Evolutionary conservation across 2,329 filamentous ascomycete species (phyloP).

Genomic region (Monosporascus sp.): DNA sequence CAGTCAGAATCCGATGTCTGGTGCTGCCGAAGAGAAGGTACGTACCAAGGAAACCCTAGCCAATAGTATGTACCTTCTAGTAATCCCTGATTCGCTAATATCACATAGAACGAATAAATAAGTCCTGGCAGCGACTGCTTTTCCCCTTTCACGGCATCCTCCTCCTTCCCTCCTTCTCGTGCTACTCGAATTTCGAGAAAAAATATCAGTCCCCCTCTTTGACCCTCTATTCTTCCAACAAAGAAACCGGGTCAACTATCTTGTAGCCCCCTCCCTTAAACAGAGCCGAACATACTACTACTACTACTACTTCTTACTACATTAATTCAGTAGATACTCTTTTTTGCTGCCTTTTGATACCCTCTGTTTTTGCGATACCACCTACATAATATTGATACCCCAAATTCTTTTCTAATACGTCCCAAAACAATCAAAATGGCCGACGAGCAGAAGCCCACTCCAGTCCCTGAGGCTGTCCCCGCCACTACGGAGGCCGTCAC

Average conservation of each 20-base stretch:
- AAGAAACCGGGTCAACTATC: neutral
- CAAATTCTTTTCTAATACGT: slow-evolving; percentile 18
- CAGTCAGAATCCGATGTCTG: neutral
- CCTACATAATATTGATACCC: slow-evolving; percentile 28
- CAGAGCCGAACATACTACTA: slow-evolving; percentile 1
- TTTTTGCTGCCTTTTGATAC: slow-evolving; percentile 48
- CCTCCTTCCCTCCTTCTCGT: slow-evolving; percentile 22
- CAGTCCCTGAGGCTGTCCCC: slow-evolving; percentile 48
- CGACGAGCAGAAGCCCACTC: slow-evolving; percentile 66
- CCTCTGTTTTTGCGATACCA: slow-evolving; percentile 34
- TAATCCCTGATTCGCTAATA: slow-evolving; percentile 17
- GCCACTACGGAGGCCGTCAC: slow-evolving; percentile 30
- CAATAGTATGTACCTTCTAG: neutral
- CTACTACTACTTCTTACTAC: slow-evolving; percentile 3
- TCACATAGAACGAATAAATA: slow-evolving; percentile 30
- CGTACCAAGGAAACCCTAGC: neutral
- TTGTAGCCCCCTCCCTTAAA: neutral
- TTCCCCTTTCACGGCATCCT: slow-evolving; percentile 11
- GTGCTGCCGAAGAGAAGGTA: neutral
- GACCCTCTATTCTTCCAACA: slow-evolving; percentile 10
- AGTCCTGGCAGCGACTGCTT: slow-evolving; percentile 23
- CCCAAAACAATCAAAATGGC: slow-evolving; percentile 54
- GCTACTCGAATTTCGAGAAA: slow-evolving; percentile 13
- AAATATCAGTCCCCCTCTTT: slow-evolving; percentile 16
- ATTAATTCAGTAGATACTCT: slow-evolving; percentile 21